phyloP scores from a whole-genome alignment of 1,139 yeast genomes.

The Candida sojae region DNA sequence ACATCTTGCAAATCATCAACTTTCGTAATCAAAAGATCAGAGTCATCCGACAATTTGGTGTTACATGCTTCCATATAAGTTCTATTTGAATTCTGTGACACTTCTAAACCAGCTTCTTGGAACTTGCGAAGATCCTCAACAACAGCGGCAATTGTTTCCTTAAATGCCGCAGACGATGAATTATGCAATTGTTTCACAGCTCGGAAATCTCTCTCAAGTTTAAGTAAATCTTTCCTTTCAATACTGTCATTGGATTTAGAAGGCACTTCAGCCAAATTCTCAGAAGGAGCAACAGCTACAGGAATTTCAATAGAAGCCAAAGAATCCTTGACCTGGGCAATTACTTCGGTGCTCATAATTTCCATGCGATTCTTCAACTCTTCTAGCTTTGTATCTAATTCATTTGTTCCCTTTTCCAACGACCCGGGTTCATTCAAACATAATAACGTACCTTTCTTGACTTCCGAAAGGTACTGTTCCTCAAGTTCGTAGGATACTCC shows the following conservation, averaged over 20 bases:
- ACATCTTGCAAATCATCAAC: conserved; percentile 93
- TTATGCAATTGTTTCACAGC: conserved; percentile 62
- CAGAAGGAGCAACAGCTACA: conserved; percentile 9
- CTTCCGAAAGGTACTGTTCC: conserved; percentile 60
- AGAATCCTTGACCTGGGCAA: conserved; percentile 25
- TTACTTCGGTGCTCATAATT: conserved; percentile 23
- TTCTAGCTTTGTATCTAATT: conserved; percentile 25
- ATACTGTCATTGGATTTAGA: background rate
- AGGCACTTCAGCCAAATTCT: no score
- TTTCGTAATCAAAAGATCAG: conserved; percentile 70
- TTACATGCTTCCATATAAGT: conserved; percentile 80
- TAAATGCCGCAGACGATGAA: conserved; percentile 44
- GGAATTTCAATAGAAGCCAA: conserved; percentile 25
- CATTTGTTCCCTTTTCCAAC: conserved; percentile 21
- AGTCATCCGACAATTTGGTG: conserved; percentile 68
- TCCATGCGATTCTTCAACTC: conserved; percentile 31
- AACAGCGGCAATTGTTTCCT: conserved; percentile 45
- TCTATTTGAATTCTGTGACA: conserved; percentile 53
- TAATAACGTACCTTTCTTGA: conserved; percentile 61
- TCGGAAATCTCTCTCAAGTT: conserved; percentile 58
- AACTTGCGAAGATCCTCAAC: conserved; percentile 52
- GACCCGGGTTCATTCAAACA: conserved; percentile 48
- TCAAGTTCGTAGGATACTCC: conserved; percentile 80
- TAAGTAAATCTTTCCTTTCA: conserved; percentile 11
- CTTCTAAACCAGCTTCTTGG: conserved; percentile 41